Evolutionary conservation across 2,329 filamentous ascomycete genomes (phyloP), one percentile per base, ranked within the genome.

Genomic region (Colletotrichum sp.): DNA sequence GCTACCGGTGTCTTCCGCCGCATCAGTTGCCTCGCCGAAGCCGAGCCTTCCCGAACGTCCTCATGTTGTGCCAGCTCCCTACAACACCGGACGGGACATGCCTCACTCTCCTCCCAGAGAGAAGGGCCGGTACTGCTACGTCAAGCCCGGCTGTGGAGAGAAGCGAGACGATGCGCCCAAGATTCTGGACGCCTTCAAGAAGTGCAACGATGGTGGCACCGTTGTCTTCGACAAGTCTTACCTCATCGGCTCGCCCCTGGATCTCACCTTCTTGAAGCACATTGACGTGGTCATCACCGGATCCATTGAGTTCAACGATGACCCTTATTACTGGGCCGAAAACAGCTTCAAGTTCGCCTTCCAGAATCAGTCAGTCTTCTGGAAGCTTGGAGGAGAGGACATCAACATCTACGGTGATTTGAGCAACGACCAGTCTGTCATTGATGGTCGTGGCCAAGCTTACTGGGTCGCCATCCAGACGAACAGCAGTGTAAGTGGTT

Each of bases 311-410:
- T 94, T 94, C 84, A 90, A 89, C 68, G 89, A 92, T 68, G 91
- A 94, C 79, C 92, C 91, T 1, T 88, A 90, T 77, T 94, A 94
- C 83, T 94, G 93, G 93, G 88, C 92, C 77, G 87, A 87, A 8
- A 88, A 94, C 79, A 86, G 88, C 58, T 94, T 94, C 86, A 88
- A 89, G 69, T 91, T 92, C 21, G 86, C 84, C 7, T 95, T 91
- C 83, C 93, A 94, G 79, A 94, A 94, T 74, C 89, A 90, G 91
- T 82, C 90, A 0, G 78, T 78, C 4, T 81, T 82, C 66, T 83
- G 82, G 82, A 79, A 79, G 58, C 77, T 81, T 55, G 82, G 82
- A 2, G 82, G 82, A 16, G 71, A 81, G 34, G 81, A 83, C 28
- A 77, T 95, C 18, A 92, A 94, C 72, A 88, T 95, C 61, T 94